These are phyloP conservation scores for Cladophialophora carrionii DNA, from an alignment of 2,329 filamentous ascomycete species.

Conservation along the genomic window DNA sequence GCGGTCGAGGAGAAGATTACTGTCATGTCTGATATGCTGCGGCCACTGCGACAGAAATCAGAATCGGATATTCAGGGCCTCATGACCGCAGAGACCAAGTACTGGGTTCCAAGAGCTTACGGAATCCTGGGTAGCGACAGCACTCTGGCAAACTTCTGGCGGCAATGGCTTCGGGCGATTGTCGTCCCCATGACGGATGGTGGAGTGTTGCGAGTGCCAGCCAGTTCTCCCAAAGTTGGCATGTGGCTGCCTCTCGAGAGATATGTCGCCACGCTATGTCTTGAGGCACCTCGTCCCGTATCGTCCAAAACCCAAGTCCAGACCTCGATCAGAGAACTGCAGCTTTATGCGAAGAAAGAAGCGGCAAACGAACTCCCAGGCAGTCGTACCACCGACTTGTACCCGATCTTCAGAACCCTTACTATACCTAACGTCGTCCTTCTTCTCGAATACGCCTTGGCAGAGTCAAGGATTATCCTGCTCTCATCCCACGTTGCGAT, in stretches of 20 bases:
- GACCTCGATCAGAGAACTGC: constrained; percentile 82
- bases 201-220: constrained; percentile 75
- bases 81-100: constrained; percentile 89
- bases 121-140: constrained; percentile 86
- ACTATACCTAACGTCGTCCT: constrained; percentile 91
- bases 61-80: constrained; percentile 96
- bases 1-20: constrained; percentile 95
- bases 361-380: constrained; percentile 91
- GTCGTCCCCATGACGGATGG: constrained; percentile 96
- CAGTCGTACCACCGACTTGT: constrained; percentile 87
- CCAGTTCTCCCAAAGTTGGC: constrained; percentile 86
- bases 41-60: constrained; percentile 88
- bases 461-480: constrained; percentile 93
- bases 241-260: constrained; percentile 95
- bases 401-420: constrained; percentile 85
- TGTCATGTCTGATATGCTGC: constrained; percentile 92
- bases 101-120: constrained; percentile 94
- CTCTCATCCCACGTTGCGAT: constrained; percentile 94
- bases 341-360: constrained; percentile 90
- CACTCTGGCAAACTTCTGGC: constrained; percentile 89
- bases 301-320: constrained; percentile 96
- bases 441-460: constrained; percentile 88
- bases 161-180: constrained; percentile 93
- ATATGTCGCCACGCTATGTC: constrained; percentile 95
- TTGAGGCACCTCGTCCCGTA: constrained; percentile 88